These are phyloP conservation scores for Quercus gilva DNA, from an alignment of 306 rosid species.

Conservation along the genomic window DNA sequence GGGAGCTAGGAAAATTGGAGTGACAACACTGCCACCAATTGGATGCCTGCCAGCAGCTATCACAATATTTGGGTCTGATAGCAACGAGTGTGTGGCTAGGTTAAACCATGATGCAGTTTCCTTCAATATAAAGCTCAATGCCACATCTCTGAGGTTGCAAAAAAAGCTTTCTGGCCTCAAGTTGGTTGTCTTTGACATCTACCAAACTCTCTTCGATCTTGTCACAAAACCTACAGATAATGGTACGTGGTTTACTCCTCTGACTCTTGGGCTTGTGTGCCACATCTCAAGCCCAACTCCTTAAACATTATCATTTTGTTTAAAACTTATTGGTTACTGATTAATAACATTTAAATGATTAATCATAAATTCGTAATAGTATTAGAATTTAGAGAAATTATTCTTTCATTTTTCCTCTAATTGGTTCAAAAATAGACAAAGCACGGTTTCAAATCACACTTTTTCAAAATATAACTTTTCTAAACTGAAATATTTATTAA, in stretches of 20 bases:
- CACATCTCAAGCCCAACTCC: neutral
- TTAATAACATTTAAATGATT: too few relatives aligned
- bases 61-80: slow-evolving; percentile 55
- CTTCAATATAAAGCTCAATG: slow-evolving; percentile 53
- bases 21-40: slow-evolving; percentile 60
- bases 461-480: too few relatives aligned
- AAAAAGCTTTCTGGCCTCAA: slow-evolving; percentile 48
- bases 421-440: too few relatives aligned
- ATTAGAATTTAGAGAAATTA: too few relatives aligned
- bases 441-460: too few relatives aligned
- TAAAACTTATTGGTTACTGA: neutral
- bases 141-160: slow-evolving; percentile 52
- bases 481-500: too few relatives aligned
- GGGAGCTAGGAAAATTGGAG: slow-evolving; percentile 76
- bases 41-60: slow-evolving; percentile 68
- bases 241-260: slow-evolving; percentile 31
- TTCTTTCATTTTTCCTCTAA: too few relatives aligned
- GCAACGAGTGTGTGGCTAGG: slow-evolving; percentile 49
- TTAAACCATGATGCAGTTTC: slow-evolving; percentile 49
- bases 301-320: neutral
- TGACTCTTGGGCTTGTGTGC: too few relatives aligned
- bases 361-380: too few relatives aligned
- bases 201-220: slow-evolving; percentile 52
- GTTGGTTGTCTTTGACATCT: slow-evolving; percentile 54
- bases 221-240: slow-evolving; percentile 50